These are phyloP conservation scores for Anthracocystis walkeri DNA, from an alignment of 1,284 basidiomycete species.

Conservation along the genomic window DNA sequence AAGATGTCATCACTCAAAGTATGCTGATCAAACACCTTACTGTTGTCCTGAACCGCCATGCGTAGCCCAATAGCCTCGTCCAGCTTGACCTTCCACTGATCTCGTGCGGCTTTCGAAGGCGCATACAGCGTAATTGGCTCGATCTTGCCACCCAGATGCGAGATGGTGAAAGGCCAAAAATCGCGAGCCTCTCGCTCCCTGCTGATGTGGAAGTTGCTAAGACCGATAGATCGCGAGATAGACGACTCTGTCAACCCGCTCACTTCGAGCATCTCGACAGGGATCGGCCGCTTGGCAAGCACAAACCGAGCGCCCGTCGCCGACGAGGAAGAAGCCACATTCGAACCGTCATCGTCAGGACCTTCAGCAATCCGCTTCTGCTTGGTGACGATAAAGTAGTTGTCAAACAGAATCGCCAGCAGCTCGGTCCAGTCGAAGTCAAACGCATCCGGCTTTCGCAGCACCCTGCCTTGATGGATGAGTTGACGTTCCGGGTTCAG, in stretches of 20 bases:
- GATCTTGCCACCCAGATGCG: slow-evolving; percentile 56
- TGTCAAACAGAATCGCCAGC: slow-evolving; percentile 65
- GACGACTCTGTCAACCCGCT: slow-evolving; percentile 60
- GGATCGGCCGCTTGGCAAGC: slow-evolving; percentile 64
- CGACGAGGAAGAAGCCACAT: slow-evolving; percentile 26
- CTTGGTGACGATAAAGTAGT: slow-evolving; percentile 65
- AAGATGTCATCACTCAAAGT: slow-evolving; percentile 69
- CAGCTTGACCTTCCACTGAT: slow-evolving; percentile 89
- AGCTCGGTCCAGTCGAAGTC: slow-evolving; percentile 68
- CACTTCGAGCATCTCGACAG: slow-evolving; percentile 62
- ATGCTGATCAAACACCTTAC: slow-evolving; percentile 76
- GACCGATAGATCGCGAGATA: slow-evolving; percentile 58
- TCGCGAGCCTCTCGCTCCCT: slow-evolving; percentile 57
- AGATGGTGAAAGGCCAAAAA: slow-evolving; percentile 64
- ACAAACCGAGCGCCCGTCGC: slow-evolving; percentile 42
- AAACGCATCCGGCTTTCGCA: slow-evolving; percentile 64
- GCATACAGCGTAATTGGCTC: slow-evolving; percentile 78
- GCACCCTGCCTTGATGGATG: slow-evolving; percentile 59
- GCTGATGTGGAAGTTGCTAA: slow-evolving; percentile 62
- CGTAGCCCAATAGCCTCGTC: slow-evolving; percentile 87
- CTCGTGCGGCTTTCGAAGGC: slow-evolving; percentile 79
- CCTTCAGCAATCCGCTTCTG: slow-evolving; percentile 47
- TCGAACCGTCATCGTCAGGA: slow-evolving; percentile 32
- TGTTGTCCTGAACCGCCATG: slow-evolving; percentile 86
- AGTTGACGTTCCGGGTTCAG: slow-evolving; percentile 61